Evolutionary conservation across 192 early-diverging fungal species (phyloP), one percentile per base, ranked within the genome.

Genomic region (Podila epigama): DNA sequence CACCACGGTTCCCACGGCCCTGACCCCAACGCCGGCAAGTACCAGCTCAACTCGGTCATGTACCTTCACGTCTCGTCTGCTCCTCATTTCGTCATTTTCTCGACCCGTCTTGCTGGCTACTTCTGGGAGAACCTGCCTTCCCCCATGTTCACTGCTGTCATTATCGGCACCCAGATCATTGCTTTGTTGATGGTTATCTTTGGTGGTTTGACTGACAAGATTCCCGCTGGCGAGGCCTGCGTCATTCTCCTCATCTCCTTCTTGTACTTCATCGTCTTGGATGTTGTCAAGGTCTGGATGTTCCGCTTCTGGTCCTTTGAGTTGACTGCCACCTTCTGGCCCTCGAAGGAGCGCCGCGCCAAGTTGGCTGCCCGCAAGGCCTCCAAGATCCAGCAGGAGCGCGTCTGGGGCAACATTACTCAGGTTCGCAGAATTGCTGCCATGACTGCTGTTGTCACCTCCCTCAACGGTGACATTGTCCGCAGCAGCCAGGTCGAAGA

Each of bases 81-180:
- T 27, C 93, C 93, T 13, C 93, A 94, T 83, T 94, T 94, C 75
- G 91, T 93, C 35, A 94, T 94, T 61, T 94, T 94, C 79, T 93
- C 92, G n/a, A 94, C 93, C 25, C 85, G 93, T 68, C 73, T 94
- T 36, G 77, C 86, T 25, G 86, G 89, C 54, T 94, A 87, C 75
- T 93, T 90, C 84, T 95, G 90, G 88, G 87, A 92, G 72, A 91
- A 90, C 57, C 71, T 85, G 79, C 94, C 94, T 13, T 83, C 82
- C 33, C 83, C 80, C 71, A 75, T 87, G 22, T 95, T 95, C 67
- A 84, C 90, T 16, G 69, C 72, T 8, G 90, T 89, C 39, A 87
- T 95, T 52, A 69, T 88, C 44, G 92, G 86, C 3, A 95, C 94
- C n/a, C 94, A 95, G 73, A 84, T 95, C 22, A 83, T 95, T 68